Conservation (phyloP, 306 rosid species). For the Urtica urens region DNA sequence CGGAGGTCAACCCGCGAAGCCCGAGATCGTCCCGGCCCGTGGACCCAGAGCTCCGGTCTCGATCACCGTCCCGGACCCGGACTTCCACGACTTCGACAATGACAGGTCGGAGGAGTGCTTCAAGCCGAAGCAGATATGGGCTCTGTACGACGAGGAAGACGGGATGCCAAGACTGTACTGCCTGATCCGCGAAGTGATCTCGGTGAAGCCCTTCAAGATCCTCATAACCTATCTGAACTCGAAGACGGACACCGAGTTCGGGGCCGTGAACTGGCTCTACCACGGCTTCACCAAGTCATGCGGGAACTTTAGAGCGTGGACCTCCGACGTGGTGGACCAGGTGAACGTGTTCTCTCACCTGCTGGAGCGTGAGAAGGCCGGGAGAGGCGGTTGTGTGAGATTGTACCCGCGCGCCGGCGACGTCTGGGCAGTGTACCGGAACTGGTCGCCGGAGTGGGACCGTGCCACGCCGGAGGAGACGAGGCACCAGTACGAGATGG, state of each 20-base stretch:
- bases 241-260: constrained; percentile 84
- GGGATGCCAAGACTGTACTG: constrained; percentile 99
- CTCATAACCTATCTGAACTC: constrained; percentile 78
- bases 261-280: constrained; percentile 70
- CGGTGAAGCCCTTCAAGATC: constrained; percentile 75
- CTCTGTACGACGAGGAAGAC: constrained; percentile 93
- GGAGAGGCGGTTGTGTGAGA: constrained; percentile 87
- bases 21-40: constrained; percentile 32
- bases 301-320: constrained; percentile 81
- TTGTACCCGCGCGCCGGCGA: constrained; percentile 81
- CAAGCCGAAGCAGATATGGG: constrained; percentile 98
- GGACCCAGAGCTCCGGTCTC: constrained; percentile 40
- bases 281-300: constrained; percentile 93
- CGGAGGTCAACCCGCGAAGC: constrained; percentile 27
- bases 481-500: constrained; percentile 93
- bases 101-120: constrained; percentile 92
- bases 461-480: constrained; percentile 75
- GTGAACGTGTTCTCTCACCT: constrained; percentile 90
- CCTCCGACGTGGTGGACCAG: constrained; percentile 71
- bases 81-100: constrained; percentile 91
- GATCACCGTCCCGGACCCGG: constrained; percentile 80
- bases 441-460: constrained; percentile 83
- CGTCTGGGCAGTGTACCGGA: constrained; percentile 83
- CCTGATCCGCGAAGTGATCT: constrained; percentile 77
- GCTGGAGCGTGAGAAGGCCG: constrained; percentile 60